Base-by-base conservation (phyloP, 2,329 filamentous ascomycete species). In the Pestalotiopsis sp. region DNA sequence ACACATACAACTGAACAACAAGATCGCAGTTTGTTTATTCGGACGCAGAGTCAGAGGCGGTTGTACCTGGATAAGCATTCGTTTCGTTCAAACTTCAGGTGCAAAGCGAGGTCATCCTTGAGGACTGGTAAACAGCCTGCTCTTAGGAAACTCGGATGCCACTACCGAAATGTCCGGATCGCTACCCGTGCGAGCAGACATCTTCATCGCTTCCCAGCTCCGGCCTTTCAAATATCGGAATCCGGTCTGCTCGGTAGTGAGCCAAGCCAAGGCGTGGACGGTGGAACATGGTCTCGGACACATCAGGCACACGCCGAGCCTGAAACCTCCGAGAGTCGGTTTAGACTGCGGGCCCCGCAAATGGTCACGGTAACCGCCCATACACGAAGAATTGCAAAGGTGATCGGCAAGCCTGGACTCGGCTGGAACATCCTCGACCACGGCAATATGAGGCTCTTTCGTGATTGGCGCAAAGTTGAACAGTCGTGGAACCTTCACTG, bases 391-490 rank as follows among this genome's bases (percentile, higher is more conserved):
- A 23, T n/a, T 25, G 63, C 36, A 25, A 58, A 31, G n/a, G 20
- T 59, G 65, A 67, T 67, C 65, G 65, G 65, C 65, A 31, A 36
- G 65, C 65, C 65, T 67, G 23, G 65, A 67, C 45, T 23, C 39
- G 65, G 65, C 65, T 27, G 39, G 65, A 67, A 67, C 65, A 31
- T 45, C 52, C 52, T 66, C n/a, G 56, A 38, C 65, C 65, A 31
- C 14, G 65, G 41, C 41, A 12, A 59, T 12, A n/a, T n/a, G 31
- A 20, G n/a, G 27, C n/a, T 61, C 36, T 36, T 36, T 20, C 13
- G 20, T 61, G 27, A 61, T 61, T 61, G 59, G 59, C 20, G 45
- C 45, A 52, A 52, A 6, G 45, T n/a, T 52, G 45, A n/a, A 52
- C 17, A n/a, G 45, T 52, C 17, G 20, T 20, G 45, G 45, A 52